Conservation (phyloP, 2,329 filamentous ascomycete species). For the Dactylellina sp. region DNA sequence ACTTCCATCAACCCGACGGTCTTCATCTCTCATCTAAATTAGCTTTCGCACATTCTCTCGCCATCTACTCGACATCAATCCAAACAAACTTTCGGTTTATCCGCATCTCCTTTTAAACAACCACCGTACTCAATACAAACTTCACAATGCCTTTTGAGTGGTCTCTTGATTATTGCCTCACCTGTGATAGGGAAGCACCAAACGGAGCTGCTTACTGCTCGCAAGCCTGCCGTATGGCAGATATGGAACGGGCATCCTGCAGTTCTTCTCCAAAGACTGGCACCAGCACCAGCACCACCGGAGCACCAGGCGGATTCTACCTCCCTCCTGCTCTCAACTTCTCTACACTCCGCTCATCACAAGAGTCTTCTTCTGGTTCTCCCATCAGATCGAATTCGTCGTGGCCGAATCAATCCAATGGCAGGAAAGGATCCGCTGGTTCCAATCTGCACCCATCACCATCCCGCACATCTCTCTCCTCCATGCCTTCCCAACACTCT, state of each 20-base stretch:
- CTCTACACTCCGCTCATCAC: conserved; percentile 56
- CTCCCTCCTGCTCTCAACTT: conserved; percentile 83
- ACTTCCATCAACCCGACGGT: conserved; percentile 25
- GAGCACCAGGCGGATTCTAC: conserved; percentile 69
- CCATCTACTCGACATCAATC: conserved; percentile 12
- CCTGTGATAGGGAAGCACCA: conserved; percentile 73
- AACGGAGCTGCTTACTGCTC: conserved; percentile 56
- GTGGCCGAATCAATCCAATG: conserved; percentile 64
- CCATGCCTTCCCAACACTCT: conserved; percentile 71
- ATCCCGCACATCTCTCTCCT: conserved; percentile 85
- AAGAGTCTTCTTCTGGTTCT: conserved; percentile 68
- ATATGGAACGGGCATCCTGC: conserved; percentile 78
- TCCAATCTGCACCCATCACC: conserved; percentile 71
- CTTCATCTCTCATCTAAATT: conserved; percentile 7
- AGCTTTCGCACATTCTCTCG: background rate
- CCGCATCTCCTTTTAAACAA: background rate
- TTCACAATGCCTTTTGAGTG: conserved; percentile 66
- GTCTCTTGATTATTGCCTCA: conserved; percentile 92
- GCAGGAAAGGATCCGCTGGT: conserved; percentile 45
- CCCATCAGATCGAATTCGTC: conserved; percentile 60
- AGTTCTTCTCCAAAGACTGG: conserved; percentile 69
- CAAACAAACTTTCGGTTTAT: background rate
- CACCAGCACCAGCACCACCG: conserved; percentile 65
- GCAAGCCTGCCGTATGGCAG: conserved; percentile 84
- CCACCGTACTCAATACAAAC: conserved; percentile 27